phyloP scores from a whole-genome alignment of 148 eudicot genomes.

The Rhododendron kiyosumense region DNA sequence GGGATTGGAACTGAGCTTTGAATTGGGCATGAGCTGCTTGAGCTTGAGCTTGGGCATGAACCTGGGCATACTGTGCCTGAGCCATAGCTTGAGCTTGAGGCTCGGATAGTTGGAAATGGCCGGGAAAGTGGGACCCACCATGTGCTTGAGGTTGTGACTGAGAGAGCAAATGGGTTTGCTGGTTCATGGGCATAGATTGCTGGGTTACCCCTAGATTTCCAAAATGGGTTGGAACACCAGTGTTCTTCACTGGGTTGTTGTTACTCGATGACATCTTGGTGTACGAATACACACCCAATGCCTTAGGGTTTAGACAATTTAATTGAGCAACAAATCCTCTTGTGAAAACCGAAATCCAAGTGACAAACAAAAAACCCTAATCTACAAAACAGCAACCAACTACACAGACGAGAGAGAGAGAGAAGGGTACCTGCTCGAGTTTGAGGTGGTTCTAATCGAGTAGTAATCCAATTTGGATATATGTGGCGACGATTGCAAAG shows the following conservation, averaged over 20 bases:
- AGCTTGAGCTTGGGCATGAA: constrained; percentile 25
- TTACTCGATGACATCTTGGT: constrained; percentile 19
- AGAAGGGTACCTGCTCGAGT: neutral
- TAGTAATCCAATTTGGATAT: too few relatives aligned
- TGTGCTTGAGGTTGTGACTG: constrained; percentile 36
- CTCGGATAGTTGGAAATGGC: constrained; percentile 37
- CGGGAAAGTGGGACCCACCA: constrained; percentile 35
- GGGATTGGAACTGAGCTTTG: constrained; percentile 27
- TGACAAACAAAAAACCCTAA: neutral
- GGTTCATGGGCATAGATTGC: constrained; percentile 20
- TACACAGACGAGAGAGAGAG: neutral
- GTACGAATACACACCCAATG: neutral
- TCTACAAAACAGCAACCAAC: neutral
- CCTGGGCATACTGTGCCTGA: constrained; percentile 34
- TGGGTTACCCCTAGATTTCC: constrained; percentile 24
- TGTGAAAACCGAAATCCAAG: neutral
- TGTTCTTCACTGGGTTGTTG: constrained; percentile 27
- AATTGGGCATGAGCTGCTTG: constrained; percentile 28
- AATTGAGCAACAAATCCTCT: neutral
- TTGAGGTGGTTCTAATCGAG: neutral
- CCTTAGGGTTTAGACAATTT: too few relatives aligned
- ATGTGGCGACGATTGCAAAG: neutral
- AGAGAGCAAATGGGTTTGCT: constrained; percentile 18
- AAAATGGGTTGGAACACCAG: constrained; percentile 28
- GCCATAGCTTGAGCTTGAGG: constrained; percentile 36